These are phyloP conservation scores for Pluteus cervinus DNA, from an alignment of 768 basidiomycete genomes.

Conservation along the genomic window DNA sequence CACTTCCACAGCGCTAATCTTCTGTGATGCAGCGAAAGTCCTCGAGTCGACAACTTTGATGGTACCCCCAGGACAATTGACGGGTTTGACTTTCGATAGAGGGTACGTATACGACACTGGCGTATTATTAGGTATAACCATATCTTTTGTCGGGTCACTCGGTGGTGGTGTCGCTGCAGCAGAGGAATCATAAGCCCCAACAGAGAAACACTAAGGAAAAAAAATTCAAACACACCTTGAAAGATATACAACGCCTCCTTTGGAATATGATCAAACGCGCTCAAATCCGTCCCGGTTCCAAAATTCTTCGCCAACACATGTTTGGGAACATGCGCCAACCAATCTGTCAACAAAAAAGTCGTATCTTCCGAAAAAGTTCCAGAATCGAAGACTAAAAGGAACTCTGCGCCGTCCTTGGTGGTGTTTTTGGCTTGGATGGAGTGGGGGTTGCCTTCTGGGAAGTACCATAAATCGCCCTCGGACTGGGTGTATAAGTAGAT, in stretches of 20 bases:
- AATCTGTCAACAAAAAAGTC: conserved; percentile 60
- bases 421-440: conserved; percentile 48
- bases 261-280: conserved; percentile 50
- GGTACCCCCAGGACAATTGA: conserved; percentile 44
- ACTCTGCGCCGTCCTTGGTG: conserved; percentile 41
- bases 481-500: conserved; percentile 10
- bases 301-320: conserved; percentile 64
- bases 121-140: conserved; percentile 42
- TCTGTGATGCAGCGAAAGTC: conserved; percentile 46
- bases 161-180: conserved; percentile 34
- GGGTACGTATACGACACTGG: conserved; percentile 50
- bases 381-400: conserved; percentile 40
- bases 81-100: conserved; percentile 40
- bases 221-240: conserved; percentile 24
- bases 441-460: conserved; percentile 53
- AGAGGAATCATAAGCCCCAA: not conserved
- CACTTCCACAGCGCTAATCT: conserved; percentile 52
- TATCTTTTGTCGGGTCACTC: conserved; percentile 32
- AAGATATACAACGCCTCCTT: conserved; percentile 49
- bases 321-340: conserved; percentile 57
- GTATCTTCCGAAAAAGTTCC: conserved; percentile 48
- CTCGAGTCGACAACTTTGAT: conserved; percentile 55
- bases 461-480: conserved; percentile 50
- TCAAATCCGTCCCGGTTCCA: conserved; percentile 30
- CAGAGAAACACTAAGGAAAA: not conserved